Evolutionary conservation across 352 stramenopile genomes (phyloP).

Genomic region (Thraustochytrium striatum): DNA sequence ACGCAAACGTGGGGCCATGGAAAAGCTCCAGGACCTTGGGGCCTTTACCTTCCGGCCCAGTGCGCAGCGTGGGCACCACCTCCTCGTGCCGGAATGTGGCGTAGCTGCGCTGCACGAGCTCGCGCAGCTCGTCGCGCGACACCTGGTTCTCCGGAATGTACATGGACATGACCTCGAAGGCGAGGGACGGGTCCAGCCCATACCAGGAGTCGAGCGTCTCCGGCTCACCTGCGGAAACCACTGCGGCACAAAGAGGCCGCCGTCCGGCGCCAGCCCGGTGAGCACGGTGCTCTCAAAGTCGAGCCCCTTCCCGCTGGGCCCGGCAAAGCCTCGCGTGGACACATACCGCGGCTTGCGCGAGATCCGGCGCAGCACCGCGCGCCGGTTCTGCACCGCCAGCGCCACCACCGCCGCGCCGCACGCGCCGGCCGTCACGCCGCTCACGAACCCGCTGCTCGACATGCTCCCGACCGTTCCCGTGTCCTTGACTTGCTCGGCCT

Average conservation of each 20-base stretch:
- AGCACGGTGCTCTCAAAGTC: constrained; percentile 79
- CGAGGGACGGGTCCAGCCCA: constrained; percentile 81
- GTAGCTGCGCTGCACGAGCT: constrained; percentile 88
- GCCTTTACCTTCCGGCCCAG: constrained; percentile 60
- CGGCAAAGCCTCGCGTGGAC: constrained; percentile 28
- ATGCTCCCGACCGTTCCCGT: too few species aligned
- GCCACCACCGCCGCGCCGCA: background rate
- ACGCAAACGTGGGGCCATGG: constrained; percentile 97
- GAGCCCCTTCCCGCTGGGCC: constrained; percentile 55
- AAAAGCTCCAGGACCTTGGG: constrained; percentile 92
- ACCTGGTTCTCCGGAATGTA: constrained; percentile 94
- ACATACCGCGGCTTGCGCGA: constrained; percentile 11
- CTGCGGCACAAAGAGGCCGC: constrained; percentile 73
- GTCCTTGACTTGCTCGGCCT: too few species aligned
- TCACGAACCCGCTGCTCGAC: constrained; percentile 14
- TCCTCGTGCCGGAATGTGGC: constrained; percentile 85
- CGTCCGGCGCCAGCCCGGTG: constrained; percentile 72
- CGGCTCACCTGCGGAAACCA: constrained; percentile 70
- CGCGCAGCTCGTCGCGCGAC: constrained; percentile 73
- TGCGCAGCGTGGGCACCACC: constrained; percentile 86
- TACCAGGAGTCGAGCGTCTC: constrained; percentile 73
- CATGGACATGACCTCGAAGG: constrained; percentile 88
- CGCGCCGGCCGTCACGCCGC: constrained; percentile 3
- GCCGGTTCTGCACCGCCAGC: constrained; percentile 17
- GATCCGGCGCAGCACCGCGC: background rate